These are phyloP conservation scores for Gremmenia infestans DNA, from an alignment of 2,329 filamentous ascomycete species.

Conservation along the genomic window DNA sequence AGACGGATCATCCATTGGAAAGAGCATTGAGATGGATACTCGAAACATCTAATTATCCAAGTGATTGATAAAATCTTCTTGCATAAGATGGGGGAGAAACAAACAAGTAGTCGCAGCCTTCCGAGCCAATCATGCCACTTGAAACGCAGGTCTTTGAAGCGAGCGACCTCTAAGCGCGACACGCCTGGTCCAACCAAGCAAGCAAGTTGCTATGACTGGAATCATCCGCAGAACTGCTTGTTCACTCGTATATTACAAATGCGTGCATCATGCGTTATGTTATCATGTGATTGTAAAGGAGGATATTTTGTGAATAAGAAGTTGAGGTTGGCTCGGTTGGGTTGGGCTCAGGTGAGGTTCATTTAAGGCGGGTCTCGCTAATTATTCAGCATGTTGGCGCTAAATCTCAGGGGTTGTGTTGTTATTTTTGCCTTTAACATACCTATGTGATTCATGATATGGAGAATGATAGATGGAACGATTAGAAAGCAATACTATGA, in stretches of 20 bases:
- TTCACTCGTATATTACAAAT: background rate
- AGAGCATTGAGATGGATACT: background rate
- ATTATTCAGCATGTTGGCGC: background rate
- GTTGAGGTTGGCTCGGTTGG: no score
- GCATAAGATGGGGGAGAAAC: background rate
- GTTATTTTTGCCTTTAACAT: no score
- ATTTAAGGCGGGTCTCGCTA: background rate
- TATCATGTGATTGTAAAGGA: background rate
- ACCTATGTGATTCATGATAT: no score
- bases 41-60: background rate
- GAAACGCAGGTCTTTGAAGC: constrained; percentile 6
- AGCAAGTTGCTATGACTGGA: background rate
- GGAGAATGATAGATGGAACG: no score
- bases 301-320: background rate
- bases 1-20: background rate
- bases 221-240: background rate
- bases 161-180: background rate
- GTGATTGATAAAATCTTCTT: background rate
- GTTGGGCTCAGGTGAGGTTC: background rate
- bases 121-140: constrained; percentile 1
- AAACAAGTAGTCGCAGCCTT: background rate
- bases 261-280: background rate
- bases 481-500: no score
- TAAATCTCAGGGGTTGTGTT: background rate
- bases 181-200: background rate